Conservation (phyloP, 2,329 filamentous ascomycete species). For the Botryotinia calthae region DNA sequence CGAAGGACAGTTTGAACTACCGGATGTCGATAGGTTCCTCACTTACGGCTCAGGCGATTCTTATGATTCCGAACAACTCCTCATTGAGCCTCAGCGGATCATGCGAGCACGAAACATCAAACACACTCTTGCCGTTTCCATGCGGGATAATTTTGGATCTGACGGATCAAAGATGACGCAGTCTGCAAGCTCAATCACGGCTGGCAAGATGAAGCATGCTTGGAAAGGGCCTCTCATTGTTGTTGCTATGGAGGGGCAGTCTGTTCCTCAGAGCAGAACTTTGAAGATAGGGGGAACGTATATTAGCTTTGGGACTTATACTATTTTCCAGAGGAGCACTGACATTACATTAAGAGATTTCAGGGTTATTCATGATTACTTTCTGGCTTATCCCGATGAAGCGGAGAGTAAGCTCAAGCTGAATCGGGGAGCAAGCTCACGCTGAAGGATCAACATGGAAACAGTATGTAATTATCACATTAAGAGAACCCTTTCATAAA, state of each 20-base stretch:
- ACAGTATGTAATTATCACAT: neutral
- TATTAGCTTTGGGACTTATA: neutral
- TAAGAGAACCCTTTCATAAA: neutral
- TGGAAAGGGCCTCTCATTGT: neutral
- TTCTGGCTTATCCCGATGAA: neutral
- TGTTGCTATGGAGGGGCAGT: neutral
- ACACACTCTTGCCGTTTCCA: neutral
- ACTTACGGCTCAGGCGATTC: neutral
- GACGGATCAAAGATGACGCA: slow-evolving; percentile 5
- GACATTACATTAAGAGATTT: slow-evolving; percentile 9
- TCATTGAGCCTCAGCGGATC: neutral
- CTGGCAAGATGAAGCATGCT: neutral
- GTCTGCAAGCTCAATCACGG: neutral
- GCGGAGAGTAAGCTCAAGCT: neutral
- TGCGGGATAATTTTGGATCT: neutral
- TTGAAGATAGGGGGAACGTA: neutral
- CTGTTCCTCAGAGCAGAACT: neutral
- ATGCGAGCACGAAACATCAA: neutral
- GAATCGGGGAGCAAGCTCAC: neutral
- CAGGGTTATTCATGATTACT: slow-evolving; percentile 12
- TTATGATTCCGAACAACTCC: neutral
- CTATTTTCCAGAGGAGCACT: neutral
- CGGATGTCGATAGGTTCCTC: neutral
- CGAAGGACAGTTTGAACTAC: neutral
- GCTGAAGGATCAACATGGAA: neutral